Evolutionary conservation across 2,329 filamentous ascomycete genomes (phyloP).

Genomic region (Alternaria incomplexa): DNA sequence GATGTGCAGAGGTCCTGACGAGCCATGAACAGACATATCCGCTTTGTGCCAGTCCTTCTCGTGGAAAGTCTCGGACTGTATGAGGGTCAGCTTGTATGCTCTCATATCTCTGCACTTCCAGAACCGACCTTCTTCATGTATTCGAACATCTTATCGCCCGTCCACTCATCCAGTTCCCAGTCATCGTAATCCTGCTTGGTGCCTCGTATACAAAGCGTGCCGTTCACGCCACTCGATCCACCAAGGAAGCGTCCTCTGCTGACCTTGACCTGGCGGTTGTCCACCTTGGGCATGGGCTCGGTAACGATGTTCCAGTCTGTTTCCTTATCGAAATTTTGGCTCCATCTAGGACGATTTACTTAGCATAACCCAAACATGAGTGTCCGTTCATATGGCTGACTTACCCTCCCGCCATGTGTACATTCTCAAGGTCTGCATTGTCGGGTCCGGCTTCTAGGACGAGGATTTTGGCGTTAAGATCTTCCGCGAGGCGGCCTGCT

Average conservation of each 20-base stretch:
- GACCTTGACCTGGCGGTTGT: conserved; percentile 55
- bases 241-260: conserved; percentile 59
- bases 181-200: conserved; percentile 61
- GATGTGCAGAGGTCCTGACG: conserved; percentile 59
- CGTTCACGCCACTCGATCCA: conserved; percentile 58
- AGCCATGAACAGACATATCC: conserved; percentile 53
- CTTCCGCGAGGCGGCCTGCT: conserved; percentile 56
- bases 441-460: conserved; percentile 58
- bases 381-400: neutral
- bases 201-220: conserved; percentile 58
- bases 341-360: conserved; percentile 40
- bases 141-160: conserved; percentile 62
- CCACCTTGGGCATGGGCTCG: conserved; percentile 48
- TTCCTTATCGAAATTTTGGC: conserved; percentile 56
- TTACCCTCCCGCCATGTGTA: conserved; percentile 58
- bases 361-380: neutral
- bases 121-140: conserved; percentile 59
- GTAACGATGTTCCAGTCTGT: conserved; percentile 61
- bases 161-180: conserved; percentile 63
- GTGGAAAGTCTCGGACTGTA: conserved; percentile 62
- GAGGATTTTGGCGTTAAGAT: conserved; percentile 50
- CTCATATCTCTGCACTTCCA: rapidly evolving
- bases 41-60: conserved; percentile 64
- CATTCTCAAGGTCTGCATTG: conserved; percentile 55
- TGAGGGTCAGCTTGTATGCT: neutral